phyloP scores from a whole-genome alignment of 2,329 filamentous ascomycete species.

The Orbilia javanica region DNA sequence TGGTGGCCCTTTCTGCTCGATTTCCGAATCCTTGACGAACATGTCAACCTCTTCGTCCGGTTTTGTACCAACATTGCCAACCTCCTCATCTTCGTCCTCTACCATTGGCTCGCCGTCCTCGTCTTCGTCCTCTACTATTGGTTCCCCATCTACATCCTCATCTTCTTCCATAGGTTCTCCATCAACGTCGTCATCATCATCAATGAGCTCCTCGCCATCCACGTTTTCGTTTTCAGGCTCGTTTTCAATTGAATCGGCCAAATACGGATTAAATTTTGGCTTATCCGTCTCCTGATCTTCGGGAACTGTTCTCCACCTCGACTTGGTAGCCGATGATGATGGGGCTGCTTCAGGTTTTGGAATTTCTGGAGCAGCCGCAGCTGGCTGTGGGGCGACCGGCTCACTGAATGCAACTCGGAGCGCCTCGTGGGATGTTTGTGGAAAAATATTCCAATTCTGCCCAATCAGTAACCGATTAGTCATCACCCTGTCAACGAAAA shows the following conservation, averaged over 20 bases:
- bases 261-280: conserved; percentile 65
- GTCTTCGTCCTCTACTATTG: conserved; percentile 63
- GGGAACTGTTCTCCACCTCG: conserved; percentile 44
- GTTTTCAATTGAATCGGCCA: conserved; percentile 65
- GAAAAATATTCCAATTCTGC: conserved; percentile 74
- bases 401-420: conserved; percentile 79
- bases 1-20: conserved; percentile 60
- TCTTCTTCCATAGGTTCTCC: conserved; percentile 62
- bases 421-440: conserved; percentile 77
- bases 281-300: conserved; percentile 63
- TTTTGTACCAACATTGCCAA: conserved; percentile 68
- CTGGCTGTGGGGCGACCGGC: conserved; percentile 70
- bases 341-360: conserved; percentile 29
- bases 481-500: conserved; percentile 6
- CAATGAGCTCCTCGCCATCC: conserved; percentile 61
- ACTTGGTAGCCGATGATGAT: conserved; percentile 35
- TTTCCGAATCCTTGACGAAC: conserved; percentile 62
- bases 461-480: conserved; percentile 27
- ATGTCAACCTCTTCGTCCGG: conserved; percentile 65
- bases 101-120: conserved; percentile 67
- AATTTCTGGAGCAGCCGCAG: conserved; percentile 12
- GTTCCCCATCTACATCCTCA: conserved; percentile 64
- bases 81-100: conserved; percentile 66
- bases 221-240: conserved; percentile 67
- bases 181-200: conserved; percentile 59